Evolutionary conservation across 768 basidiomycete genomes (phyloP), one percentile per base, ranked within the genome.

Genomic region (Boletus rubropictus): DNA sequence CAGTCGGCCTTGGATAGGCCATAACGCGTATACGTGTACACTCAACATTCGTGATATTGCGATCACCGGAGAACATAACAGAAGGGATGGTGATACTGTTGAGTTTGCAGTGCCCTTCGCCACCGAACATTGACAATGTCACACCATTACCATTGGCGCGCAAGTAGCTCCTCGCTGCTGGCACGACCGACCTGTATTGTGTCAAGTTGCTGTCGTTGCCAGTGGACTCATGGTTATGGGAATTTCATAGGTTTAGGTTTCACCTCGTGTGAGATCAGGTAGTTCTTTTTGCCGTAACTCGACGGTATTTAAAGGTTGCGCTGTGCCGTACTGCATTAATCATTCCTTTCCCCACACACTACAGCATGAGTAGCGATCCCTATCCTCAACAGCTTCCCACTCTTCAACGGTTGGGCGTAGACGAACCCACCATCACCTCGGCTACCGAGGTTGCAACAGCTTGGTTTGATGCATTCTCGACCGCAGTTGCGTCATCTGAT

Each of bases 351-450:
- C 27, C 18, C 20, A 1, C 32, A 32, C 24, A n/a, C 24, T 3
- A 25, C 8, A 25, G 24, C n/a, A 63, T 63, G 61, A 52, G 40
- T 15, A 3, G 11, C 22, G 62, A 63, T 20, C 45, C 42, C 10
- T 53, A 39, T 37, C 61, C 62, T 15, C 62, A 65, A 24, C 54
- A 50, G 29, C 62, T 65, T 31, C 65, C 64, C 20, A 65, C 62
- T 10, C 58, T 66, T n/a, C 47, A 62, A 18, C 56, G 51, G 3
- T 43, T 65, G 27, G 60, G 63, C 7, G 53, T 63, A 7, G 50
- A 52, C 5, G 52, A 56, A 7, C 65, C 60, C 17, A 42, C n/a
- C 11, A 49, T 49, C 5, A 22, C 50, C 14, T 63, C 63, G 4
- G 41, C 53, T 3, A 42, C 51, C 2, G 56, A 60, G 7, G 41